A percentile compares a stretch with the other conserved stretches of the same genome.
phyloP scores from a whole-genome alignment of 2,329 filamentous ascomycete species.

The Colletotrichum scovillei region DNA sequence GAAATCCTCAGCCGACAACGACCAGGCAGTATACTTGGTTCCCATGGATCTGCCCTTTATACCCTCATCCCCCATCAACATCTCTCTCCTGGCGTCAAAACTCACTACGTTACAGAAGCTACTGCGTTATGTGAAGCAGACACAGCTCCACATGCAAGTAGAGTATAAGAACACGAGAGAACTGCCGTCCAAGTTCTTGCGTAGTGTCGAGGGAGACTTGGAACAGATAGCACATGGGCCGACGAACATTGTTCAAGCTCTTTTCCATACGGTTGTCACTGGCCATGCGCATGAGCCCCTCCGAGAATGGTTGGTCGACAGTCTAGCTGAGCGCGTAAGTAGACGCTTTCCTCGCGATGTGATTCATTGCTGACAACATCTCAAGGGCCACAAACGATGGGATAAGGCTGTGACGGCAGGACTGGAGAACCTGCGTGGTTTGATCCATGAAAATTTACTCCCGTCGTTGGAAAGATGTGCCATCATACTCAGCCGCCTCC shows the following conservation, averaged over 20 bases:
- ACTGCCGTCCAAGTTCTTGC: constrained; percentile 81
- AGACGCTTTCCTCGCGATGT: constrained; percentile 6
- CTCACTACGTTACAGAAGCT: constrained; percentile 89
- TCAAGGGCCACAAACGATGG: constrained; percentile 91
- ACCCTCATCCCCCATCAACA: constrained; percentile 79
- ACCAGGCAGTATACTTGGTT: constrained; percentile 67
- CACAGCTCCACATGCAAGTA: constrained; percentile 79
- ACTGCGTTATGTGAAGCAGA: constrained; percentile 85
- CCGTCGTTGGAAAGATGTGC: constrained; percentile 87
- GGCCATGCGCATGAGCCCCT: constrained; percentile 81
- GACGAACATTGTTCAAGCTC: constrained; percentile 74
- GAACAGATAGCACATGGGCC: constrained; percentile 68
- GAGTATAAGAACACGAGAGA: constrained; percentile 89
- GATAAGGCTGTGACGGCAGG: constrained; percentile 86
- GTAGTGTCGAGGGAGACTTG: constrained; percentile 81
- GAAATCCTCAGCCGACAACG: constrained; percentile 53
- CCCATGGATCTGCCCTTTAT: constrained; percentile 89
- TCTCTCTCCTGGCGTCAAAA: constrained; percentile 87
- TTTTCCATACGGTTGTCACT: constrained; percentile 87
- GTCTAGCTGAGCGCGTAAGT: constrained; percentile 80
- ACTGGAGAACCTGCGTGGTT: constrained; percentile 79
- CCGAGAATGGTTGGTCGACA: constrained; percentile 89
- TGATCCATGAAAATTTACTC: constrained; percentile 89
- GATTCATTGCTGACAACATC: constrained; percentile 32
- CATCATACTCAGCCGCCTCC: constrained; percentile 83